Percentiles rank a stretch among this genome's conserved stretches.
Evolutionary conservation across 768 basidiomycete genomes (phyloP).

Genomic region (Rhizopogon sp.): DNA sequence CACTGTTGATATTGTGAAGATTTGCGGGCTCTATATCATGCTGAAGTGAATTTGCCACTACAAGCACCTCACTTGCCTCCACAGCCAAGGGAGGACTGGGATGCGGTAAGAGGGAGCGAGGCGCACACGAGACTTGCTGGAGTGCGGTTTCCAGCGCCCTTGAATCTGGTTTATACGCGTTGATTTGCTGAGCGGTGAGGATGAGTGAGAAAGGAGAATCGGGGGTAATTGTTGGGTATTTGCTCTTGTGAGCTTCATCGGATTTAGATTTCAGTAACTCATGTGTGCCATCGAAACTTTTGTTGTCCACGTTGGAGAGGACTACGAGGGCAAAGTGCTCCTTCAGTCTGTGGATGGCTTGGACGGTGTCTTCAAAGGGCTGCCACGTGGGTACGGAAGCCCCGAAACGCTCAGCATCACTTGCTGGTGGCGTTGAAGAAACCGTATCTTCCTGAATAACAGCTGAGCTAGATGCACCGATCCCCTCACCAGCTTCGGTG

Average conservation of each 20-base stretch:
- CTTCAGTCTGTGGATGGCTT: slow-evolving; percentile 55
- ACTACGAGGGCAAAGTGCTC: slow-evolving; percentile 65
- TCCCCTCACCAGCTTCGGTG: slow-evolving; percentile 16
- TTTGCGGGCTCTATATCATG: slow-evolving; percentile 67
- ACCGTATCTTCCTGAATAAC: neutral
- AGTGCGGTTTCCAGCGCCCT: slow-evolving; percentile 31
- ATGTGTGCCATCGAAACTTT: slow-evolving; percentile 58
- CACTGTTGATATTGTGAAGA: slow-evolving; percentile 48
- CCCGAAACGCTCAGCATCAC: slow-evolving; percentile 47
- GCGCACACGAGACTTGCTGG: slow-evolving; percentile 18
- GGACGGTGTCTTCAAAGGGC: slow-evolving; percentile 60
- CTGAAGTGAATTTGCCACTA: slow-evolving; percentile 61
- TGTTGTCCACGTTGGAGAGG: slow-evolving; percentile 70
- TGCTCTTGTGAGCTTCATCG: slow-evolving; percentile 10
- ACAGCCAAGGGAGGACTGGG: slow-evolving; percentile 9
- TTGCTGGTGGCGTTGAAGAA: neutral
- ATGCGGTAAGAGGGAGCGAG: slow-evolving; percentile 14
- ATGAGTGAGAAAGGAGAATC: slow-evolving; percentile 60
- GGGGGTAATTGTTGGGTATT: slow-evolving; percentile 37
- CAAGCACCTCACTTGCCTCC: slow-evolving; percentile 44
- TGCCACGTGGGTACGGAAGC: slow-evolving; percentile 58
- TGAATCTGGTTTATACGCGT: slow-evolving; percentile 66
- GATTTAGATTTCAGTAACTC: slow-evolving; percentile 32
- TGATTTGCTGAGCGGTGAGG: slow-evolving; percentile 67
- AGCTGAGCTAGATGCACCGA: slow-evolving; percentile 9